A percentile compares a stretch with the other conserved stretches of the same genome.
These are phyloP conservation scores for Lunularia cruciata DNA, from an alignment of 225 moss, liverwort and hornwort genomes.

Conservation along the genomic window DNA sequence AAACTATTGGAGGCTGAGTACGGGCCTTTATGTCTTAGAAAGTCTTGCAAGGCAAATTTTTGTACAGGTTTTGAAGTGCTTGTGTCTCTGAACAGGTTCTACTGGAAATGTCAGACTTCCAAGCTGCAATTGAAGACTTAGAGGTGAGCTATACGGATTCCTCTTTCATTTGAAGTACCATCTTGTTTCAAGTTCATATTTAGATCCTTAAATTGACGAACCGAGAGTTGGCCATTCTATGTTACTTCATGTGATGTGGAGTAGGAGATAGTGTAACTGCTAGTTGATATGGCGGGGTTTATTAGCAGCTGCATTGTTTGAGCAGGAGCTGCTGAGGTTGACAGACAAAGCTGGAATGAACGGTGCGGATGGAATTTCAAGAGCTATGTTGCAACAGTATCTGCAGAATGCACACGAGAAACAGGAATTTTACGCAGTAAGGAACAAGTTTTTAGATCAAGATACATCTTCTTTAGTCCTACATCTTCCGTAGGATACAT, in stretches of 20 bases:
- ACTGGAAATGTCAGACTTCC: constrained; percentile 53
- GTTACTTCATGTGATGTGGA: too few species aligned
- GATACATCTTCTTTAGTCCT: too few species aligned
- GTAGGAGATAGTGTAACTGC: too few species aligned
- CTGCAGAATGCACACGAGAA: constrained; percentile 50
- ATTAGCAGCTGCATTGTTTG: neutral
- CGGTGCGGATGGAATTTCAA: constrained; percentile 48
- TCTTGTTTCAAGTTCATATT: too few species aligned
- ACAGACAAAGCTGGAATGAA: constrained; percentile 37
- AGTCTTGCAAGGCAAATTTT: too few species aligned
- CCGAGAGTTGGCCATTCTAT: too few species aligned
- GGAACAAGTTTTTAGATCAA: too few species aligned
- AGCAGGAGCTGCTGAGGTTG: constrained; percentile 46
- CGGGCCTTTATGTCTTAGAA: too few species aligned
- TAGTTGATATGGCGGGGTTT: too few species aligned
- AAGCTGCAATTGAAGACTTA: constrained; percentile 54
- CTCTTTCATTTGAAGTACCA: neutral
- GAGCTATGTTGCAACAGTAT: constrained; percentile 53
- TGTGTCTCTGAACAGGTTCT: constrained; percentile 37
- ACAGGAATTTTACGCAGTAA: constrained; percentile 52
- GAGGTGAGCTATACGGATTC: constrained; percentile 25
- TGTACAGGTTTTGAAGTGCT: neutral
- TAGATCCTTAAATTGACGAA: too few species aligned
- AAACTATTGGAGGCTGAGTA: too few species aligned
- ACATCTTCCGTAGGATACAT: too few species aligned